Evolutionary conservation across 176 grass and related monocot species (phyloP).

Genomic region (Carex scoparia): DNA sequence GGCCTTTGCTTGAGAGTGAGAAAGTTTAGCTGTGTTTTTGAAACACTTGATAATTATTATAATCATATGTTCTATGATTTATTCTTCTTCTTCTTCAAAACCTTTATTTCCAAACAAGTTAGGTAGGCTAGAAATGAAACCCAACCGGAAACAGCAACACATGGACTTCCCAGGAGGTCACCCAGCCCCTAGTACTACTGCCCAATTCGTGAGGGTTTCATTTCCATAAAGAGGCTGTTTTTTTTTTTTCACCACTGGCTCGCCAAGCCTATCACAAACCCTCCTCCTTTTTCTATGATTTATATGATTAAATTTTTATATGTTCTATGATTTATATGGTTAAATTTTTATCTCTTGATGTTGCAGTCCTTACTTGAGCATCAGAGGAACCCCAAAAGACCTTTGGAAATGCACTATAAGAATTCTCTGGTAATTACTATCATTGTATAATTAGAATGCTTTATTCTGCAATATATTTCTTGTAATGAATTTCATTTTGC

Average conservation of each 20-base stretch:
- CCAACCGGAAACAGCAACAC: no score
- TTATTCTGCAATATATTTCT: background rate
- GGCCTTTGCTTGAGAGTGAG: constrained; percentile 76
- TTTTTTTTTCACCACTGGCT: no score
- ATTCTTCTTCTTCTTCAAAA: background rate
- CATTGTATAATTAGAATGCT: constrained; percentile 16
- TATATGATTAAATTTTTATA: background rate
- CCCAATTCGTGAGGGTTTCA: no score
- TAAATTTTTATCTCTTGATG: constrained; percentile 13
- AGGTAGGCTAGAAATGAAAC: no score
- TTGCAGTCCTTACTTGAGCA: constrained; percentile 78
- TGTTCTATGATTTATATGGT: constrained; percentile 1
- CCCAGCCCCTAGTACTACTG: no score
- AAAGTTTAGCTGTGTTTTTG: constrained; percentile 23
- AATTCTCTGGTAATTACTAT: constrained; percentile 62
- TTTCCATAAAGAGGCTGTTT: no score
- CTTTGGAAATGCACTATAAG: constrained; percentile 86
- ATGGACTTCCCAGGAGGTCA: no score
- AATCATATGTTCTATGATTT: background rate
- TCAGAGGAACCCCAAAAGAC: constrained; percentile 80
- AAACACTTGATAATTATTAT: constrained; percentile 11
- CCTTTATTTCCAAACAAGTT: no score
- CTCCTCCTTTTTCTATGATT: no score
- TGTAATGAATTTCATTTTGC: constrained; percentile 13
- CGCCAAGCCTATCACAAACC: no score